Evolutionary conservation across 73 alveolate genomes (phyloP).

Genomic region (Uronychia setigera): DNA sequence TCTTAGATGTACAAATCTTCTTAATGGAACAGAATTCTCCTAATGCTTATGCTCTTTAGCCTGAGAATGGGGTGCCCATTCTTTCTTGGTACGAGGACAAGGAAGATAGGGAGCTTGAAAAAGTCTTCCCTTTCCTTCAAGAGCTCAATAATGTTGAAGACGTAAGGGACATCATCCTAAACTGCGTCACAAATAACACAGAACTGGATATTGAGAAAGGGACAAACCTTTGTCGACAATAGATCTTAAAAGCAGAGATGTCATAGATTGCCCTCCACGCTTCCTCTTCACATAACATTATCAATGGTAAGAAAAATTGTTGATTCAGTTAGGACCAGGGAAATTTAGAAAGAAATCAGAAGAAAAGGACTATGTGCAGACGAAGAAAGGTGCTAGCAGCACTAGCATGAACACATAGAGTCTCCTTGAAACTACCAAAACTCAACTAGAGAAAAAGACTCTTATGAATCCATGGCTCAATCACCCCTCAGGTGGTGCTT

Average conservation of each 20-base stretch:
- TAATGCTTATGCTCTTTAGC: slow-evolving; percentile 62
- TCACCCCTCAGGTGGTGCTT: too few species aligned
- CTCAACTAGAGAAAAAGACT: background rate
- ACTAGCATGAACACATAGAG: background rate
- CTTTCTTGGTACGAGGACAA: slow-evolving; percentile 72
- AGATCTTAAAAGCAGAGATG: too few species aligned
- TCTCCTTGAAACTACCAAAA: background rate
- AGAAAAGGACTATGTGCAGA: background rate
- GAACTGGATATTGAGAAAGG: background rate
- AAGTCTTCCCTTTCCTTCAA: slow-evolving; percentile 37
- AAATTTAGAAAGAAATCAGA: background rate
- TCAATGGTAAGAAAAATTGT: too few species aligned
- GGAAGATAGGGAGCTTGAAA: slow-evolving; percentile 68
- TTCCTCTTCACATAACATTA: too few species aligned
- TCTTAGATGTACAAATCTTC: slow-evolving; percentile 38
- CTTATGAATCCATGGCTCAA: background rate
- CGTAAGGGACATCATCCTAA: slow-evolving; percentile 37
- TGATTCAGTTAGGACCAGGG: too few species aligned
- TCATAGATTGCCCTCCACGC: too few species aligned
- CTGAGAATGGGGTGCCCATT: slow-evolving; percentile 72
- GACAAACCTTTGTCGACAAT: background rate
- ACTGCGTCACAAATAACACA: slow-evolving; percentile 25
- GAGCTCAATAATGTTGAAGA: slow-evolving; percentile 45
- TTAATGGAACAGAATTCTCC: slow-evolving; percentile 71
- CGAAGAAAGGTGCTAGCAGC: background rate